Percentiles rank a stretch among this genome's conserved stretches.
Evolutionary conservation across 257 asterid genomes (phyloP).

Genomic region (Jasminum sambac): DNA sequence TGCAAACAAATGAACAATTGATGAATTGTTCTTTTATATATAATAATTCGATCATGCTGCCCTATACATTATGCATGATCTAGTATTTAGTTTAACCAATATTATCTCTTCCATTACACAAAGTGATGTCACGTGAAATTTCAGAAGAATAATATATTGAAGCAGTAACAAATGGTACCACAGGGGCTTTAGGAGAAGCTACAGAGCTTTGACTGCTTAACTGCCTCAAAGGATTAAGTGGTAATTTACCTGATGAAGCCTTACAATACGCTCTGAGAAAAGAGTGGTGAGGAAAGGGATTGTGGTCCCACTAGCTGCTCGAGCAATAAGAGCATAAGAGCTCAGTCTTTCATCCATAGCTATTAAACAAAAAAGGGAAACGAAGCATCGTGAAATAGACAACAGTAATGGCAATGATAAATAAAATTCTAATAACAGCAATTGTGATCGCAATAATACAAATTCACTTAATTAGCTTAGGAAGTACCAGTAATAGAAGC

Average conservation of each 20-base stretch:
- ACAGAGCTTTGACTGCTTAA: slow-evolving; percentile 9
- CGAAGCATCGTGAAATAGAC: slow-evolving; percentile 23
- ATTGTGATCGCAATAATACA: background rate
- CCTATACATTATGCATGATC: background rate
- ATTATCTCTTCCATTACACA: background rate
- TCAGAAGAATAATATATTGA: slow-evolving; percentile 4
- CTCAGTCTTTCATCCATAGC: slow-evolving; percentile 98
- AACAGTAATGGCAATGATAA: slow-evolving; percentile 16
- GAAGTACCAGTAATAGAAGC: slow-evolving; percentile 75
- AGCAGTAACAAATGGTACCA: background rate
- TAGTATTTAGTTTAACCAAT: background rate
- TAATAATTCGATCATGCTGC: slow-evolving; percentile 11
- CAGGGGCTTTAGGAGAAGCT: background rate
- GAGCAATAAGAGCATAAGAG: slow-evolving; percentile 96
- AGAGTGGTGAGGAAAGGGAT: slow-evolving; percentile 66
- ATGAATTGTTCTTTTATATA: background rate
- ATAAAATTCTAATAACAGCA: slow-evolving; percentile 17
- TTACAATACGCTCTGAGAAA: slow-evolving; percentile 63
- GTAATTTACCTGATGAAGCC: slow-evolving; percentile 73
- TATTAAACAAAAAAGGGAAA: slow-evolving; percentile 36
- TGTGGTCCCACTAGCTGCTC: slow-evolving; percentile 69
- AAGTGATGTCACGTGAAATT: slow-evolving; percentile 7
- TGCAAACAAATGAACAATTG: background rate
- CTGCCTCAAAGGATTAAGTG: slow-evolving; percentile 1
- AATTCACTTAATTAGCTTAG: slow-evolving; percentile 13